Conservation (phyloP, 345 rosid genomes). For the Boechera divaricarpa region DNA sequence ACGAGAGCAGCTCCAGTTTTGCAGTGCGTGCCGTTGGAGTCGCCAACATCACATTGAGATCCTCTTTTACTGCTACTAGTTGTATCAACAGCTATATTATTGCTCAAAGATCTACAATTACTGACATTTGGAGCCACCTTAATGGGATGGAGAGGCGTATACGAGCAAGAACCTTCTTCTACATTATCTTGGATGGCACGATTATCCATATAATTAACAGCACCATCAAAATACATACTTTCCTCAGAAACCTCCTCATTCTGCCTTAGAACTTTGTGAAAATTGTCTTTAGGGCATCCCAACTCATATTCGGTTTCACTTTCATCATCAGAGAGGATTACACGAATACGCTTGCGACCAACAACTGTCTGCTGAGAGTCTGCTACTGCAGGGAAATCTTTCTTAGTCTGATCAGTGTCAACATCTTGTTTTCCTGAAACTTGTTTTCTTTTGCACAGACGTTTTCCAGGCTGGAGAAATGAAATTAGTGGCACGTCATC, state of each 20-base stretch:
- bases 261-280: constrained; percentile 29
- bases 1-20: constrained; percentile 48
- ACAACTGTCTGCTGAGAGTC: constrained; percentile 54
- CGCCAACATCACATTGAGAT: constrained; percentile 56
- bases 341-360: constrained; percentile 72
- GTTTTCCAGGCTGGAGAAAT: constrained; percentile 53
- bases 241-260: constrained; percentile 61
- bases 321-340: constrained; percentile 91
- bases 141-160: constrained; percentile 53
- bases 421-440: constrained; percentile 44
- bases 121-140: constrained; percentile 49
- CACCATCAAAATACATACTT: constrained; percentile 53
- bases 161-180: constrained; percentile 76
- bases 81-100: constrained; percentile 45
- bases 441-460: constrained; percentile 45
- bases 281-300: constrained; percentile 46
- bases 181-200: constrained; percentile 50
- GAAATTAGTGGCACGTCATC: constrained; percentile 77
- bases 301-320: constrained; percentile 55
- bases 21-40: constrained; percentile 46
- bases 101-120: constrained; percentile 48
- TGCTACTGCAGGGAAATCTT: constrained; percentile 49
- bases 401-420: constrained; percentile 41
- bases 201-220: constrained; percentile 47
- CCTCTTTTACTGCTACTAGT: constrained; percentile 56